phyloP scores from a whole-genome alignment of 176 grass and related monocot genomes.

The Oryza glumipatula region DNA sequence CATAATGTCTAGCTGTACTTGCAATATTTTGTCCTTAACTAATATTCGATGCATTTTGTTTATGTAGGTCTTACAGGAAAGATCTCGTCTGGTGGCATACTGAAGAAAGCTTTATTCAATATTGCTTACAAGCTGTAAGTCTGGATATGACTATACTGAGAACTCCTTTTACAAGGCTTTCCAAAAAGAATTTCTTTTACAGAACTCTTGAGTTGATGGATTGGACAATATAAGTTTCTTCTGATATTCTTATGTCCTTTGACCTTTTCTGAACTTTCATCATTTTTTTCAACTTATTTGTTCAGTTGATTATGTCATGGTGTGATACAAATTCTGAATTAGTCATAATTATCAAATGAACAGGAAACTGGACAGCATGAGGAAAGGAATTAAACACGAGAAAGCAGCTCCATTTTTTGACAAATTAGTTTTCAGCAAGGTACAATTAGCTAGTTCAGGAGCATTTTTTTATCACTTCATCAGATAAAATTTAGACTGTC shows the following conservation, averaged over 20 bases:
- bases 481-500: conserved; percentile 11
- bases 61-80: conserved; percentile 69
- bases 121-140: conserved; percentile 82
- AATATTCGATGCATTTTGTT: conserved; percentile 25
- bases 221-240: conserved; percentile 20
- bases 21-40: not conserved
- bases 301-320: conserved; percentile 16
- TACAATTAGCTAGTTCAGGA: conserved; percentile 22
- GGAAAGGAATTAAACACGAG: conserved; percentile 74
- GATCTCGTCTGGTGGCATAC: conserved; percentile 68
- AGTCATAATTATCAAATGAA: conserved; percentile 37
- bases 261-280: not conserved
- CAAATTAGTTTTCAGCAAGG: conserved; percentile 95
- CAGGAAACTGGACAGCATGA: conserved; percentile 82
- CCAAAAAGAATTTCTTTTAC: not conserved
- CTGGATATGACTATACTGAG: not conserved
- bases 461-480: not conserved
- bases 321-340: conserved; percentile 29
- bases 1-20: conserved; percentile 20
- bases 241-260: conserved; percentile 23
- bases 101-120: conserved; percentile 87
- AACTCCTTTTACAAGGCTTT: not conserved
- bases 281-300: not conserved
- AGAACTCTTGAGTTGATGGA: not conserved
- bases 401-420: conserved; percentile 82